phyloP scores from a whole-genome alignment of 176 grass and related monocot genomes.

The Bothriochloa decipiens region DNA sequence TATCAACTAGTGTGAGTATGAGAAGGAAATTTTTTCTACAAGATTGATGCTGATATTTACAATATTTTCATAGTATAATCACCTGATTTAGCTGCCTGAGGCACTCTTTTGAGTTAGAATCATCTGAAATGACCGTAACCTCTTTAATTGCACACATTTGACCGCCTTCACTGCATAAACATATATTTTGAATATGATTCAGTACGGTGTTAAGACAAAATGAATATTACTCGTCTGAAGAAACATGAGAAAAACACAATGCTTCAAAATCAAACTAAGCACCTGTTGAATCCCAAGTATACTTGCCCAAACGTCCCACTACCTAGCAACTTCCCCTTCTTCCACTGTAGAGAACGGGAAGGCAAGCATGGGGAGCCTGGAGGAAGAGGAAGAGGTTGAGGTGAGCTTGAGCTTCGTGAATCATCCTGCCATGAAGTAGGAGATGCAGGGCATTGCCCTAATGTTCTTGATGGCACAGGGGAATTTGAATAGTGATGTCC shows the following conservation, averaged over 20 bases:
- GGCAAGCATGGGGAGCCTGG: conserved; percentile 59
- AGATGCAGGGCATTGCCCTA: conserved; percentile 58
- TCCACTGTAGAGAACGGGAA: conserved; percentile 62
- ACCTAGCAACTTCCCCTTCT: conserved; percentile 80
- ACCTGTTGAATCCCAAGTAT: conserved; percentile 87
- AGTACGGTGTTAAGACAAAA: background rate
- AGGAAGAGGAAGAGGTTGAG: conserved; percentile 74
- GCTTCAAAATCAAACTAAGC: conserved; percentile 19
- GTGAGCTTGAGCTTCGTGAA: conserved; percentile 51
- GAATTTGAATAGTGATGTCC: conserved; percentile 44
- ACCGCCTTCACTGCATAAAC: conserved; percentile 69
- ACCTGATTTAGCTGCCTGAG: conserved; percentile 94
- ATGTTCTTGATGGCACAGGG: conserved; percentile 48
- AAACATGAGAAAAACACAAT: background rate
- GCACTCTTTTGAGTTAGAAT: conserved; percentile 95
- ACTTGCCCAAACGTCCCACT: conserved; percentile 93
- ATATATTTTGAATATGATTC: conserved; percentile 26
- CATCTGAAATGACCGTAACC: conserved; percentile 92
- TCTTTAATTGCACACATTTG: conserved; percentile 99
- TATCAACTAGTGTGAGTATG: conserved; percentile 27
- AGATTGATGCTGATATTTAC: background rate
- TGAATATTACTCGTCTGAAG: background rate
- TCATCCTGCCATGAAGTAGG: conserved; percentile 63
- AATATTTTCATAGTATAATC: conserved; percentile 18
- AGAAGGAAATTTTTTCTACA: background rate